Conservation (phyloP, 1,284 basidiomycete genomes). For the Pholiota adiposa region DNA sequence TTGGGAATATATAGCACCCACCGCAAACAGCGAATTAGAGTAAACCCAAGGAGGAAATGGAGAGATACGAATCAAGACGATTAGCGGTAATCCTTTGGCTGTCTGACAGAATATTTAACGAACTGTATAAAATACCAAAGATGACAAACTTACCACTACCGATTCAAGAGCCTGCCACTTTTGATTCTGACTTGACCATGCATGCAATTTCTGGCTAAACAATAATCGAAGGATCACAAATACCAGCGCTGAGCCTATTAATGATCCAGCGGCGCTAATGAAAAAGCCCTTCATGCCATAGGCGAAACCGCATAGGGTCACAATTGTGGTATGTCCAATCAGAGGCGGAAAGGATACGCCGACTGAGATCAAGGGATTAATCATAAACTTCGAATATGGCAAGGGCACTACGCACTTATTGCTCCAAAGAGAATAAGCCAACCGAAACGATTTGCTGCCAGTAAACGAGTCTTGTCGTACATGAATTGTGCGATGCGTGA, state of each 20-base stretch:
- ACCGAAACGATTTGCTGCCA: conserved; percentile 64
- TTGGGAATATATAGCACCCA: conserved; percentile 39
- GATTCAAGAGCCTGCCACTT: conserved; percentile 80
- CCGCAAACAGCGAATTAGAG: conserved; percentile 78
- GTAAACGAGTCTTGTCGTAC: conserved; percentile 68
- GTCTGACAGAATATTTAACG: conserved; percentile 39
- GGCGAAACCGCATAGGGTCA: conserved; percentile 78
- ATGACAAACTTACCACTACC: conserved; percentile 75
- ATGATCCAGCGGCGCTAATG: conserved; percentile 62
- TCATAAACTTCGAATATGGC: conserved; percentile 8
- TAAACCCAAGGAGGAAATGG: conserved; percentile 87
- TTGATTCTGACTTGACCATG: conserved; percentile 64
- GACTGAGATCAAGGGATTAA: conserved; percentile 36
- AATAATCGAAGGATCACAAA: conserved; percentile 67
- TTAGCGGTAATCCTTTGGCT: conserved; percentile 74
- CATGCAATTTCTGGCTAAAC: conserved; percentile 57
- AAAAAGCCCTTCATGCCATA: conserved; percentile 79
- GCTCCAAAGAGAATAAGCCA: conserved; percentile 58
- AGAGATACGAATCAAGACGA: conserved; percentile 80
- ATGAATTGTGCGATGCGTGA: conserved; percentile 68
- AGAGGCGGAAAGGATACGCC: conserved; percentile 79
- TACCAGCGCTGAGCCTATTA: conserved; percentile 68
- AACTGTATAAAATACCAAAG: conserved; percentile 1
- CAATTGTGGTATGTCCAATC: conserved; percentile 71
- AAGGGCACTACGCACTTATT: conserved; percentile 45